Percentiles rank a stretch among this genome's conserved stretches.
phyloP scores from a whole-genome alignment of 148 eudicot genomes.

The Arctostaphylos glauca region DNA sequence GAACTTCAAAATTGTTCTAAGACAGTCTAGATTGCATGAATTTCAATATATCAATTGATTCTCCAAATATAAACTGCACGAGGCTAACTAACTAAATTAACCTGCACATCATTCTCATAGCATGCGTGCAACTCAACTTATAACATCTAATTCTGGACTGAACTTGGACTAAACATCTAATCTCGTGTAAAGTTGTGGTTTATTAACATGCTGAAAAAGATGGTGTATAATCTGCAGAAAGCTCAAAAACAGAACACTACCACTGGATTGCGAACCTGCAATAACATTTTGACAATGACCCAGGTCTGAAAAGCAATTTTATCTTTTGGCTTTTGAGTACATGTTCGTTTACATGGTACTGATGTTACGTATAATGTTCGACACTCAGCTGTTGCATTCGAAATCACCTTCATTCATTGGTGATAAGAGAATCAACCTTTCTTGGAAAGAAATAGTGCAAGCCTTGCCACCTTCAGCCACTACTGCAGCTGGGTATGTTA shows the following conservation, averaged over 20 bases:
- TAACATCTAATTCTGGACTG: background rate
- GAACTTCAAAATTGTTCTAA: background rate
- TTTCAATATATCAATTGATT: background rate
- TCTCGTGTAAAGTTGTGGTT: background rate
- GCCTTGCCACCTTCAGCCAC: conserved; percentile 40
- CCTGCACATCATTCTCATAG: background rate
- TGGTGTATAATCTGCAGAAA: conserved; percentile 32
- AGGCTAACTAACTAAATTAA: background rate
- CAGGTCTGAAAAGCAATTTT: conserved; percentile 45
- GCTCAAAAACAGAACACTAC: conserved; percentile 76
- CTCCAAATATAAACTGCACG: background rate
- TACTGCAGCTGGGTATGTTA: conserved; percentile 49
- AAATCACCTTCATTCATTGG: conserved; percentile 81
- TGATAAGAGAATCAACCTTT: conserved; percentile 70
- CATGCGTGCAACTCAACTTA: background rate
- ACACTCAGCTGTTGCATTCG: conserved; percentile 70
- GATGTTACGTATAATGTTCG: background rate
- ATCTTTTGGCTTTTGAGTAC: background rate
- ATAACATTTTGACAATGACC: conserved; percentile 84
- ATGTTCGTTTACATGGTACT: background rate
- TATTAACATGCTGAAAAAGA: background rate
- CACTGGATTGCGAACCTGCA: conserved; percentile 70
- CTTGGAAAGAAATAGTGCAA: conserved; percentile 84
- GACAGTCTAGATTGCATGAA: background rate
- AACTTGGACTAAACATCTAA: no score